Base-by-base conservation (phyloP, 176 grass and related monocot genomes). In the Pharus latifolius region DNA sequence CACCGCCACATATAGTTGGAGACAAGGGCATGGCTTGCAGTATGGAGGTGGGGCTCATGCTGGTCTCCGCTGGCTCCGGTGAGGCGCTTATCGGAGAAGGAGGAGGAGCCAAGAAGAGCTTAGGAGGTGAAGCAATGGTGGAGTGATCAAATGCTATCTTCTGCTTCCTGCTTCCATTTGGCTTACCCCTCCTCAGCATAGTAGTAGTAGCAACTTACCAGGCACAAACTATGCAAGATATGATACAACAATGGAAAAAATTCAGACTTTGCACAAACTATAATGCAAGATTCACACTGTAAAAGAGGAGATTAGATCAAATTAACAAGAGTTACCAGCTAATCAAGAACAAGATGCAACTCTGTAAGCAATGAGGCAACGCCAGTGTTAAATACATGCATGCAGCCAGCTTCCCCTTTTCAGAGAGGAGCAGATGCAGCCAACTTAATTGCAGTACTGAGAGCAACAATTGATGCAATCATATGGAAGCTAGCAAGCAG, bases 11-110 rank as follows among this genome's bases (percentile, higher is more conserved):
- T 22, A 14, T 20, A 11, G 76, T 57, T 65, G 63, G 31, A 52
- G 65, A 75, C 25, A 63, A 73, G 56, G 73, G 61, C 49, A 31
- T 80, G 55, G 52, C 57, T 45, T 93, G 82, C 26, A 80, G 65
- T 12, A 74, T 80, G 23, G 78, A 93, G 25, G 90, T 88, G 54
- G 85, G 85, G 37, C 78, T 86, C 41, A 70, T 74, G 38, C 16
- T 64, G 50, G 62, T 50, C 46, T 67, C 82, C 43, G 10, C 49
- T 6, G 2, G 18, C 47, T 38, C 49, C 65, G n/a, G 58, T 38
- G 14, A 15, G 43, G 45, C 37, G 14, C 28, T 44, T 60, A 23
- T 57, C 14, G 80, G 65, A 64, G 77, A 83, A 11, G n/a, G n/a
- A n/a, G n/a, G n/a, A n/a, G 57, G 70, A 33, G 63, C 51, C 62